Percentiles rank a stretch among this genome's conserved stretches.
These are phyloP conservation scores for Colletotrichum orbiculare DNA, from an alignment of 2,329 filamentous ascomycete genomes.

Conservation along the genomic window DNA sequence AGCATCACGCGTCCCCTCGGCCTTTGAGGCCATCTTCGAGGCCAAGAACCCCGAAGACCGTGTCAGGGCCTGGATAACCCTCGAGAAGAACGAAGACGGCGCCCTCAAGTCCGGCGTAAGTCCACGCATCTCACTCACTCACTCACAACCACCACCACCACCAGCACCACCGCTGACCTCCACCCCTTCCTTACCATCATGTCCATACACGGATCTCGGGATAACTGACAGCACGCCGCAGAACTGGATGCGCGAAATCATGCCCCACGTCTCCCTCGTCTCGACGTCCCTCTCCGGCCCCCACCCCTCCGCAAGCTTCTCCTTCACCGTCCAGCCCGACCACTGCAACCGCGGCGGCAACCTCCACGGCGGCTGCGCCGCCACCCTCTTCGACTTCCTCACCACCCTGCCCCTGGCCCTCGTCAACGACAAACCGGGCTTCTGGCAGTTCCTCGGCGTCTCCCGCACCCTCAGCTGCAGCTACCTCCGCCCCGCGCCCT, in stretches of 20 bases:
- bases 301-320: conserved; percentile 56
- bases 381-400: conserved; percentile 75
- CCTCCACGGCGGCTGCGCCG: conserved; percentile 71
- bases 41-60: conserved; percentile 41
- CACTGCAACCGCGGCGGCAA: conserved; percentile 66
- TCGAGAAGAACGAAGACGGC: conserved; percentile 43
- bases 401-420: conserved; percentile 70
- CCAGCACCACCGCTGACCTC: too few species aligned
- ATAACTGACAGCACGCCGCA: conserved; percentile 39
- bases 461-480: conserved; percentile 74
- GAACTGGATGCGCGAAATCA: conserved; percentile 58
- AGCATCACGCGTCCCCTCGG: conserved; percentile 82
- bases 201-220: too few species aligned
- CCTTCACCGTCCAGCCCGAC: conserved; percentile 58
- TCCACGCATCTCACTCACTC: neutral
- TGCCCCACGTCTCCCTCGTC: conserved; percentile 54
- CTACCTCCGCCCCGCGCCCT: conserved; percentile 71
- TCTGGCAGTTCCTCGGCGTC: conserved; percentile 72
- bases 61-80: conserved; percentile 46
- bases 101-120: conserved; percentile 46
- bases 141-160: neutral
- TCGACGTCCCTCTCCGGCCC: conserved; percentile 48
- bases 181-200: too few species aligned
- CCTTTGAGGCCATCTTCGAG: conserved; percentile 48
- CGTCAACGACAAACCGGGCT: conserved; percentile 64